These are phyloP conservation scores for Colletotrichum kahawae DNA, from an alignment of 2,329 filamentous ascomycete genomes.

Conservation along the genomic window DNA sequence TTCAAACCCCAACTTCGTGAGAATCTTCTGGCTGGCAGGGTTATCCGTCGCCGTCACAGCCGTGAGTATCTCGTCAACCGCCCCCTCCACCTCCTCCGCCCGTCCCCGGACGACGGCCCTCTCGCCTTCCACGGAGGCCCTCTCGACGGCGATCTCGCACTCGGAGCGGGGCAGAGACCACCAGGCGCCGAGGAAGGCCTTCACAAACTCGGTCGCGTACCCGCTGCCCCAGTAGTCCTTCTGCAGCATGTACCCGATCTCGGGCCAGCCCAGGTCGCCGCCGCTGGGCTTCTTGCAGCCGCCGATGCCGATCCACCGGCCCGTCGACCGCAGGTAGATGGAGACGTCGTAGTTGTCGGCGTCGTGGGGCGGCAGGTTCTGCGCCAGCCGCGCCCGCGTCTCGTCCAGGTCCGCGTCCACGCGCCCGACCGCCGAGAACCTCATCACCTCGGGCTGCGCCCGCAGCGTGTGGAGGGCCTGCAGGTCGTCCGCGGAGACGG, in stretches of 20 bases:
- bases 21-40: slow-evolving; percentile 56
- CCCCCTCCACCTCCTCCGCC: slow-evolving; percentile 23
- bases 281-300: slow-evolving; percentile 44
- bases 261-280: slow-evolving; percentile 57
- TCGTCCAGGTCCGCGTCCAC: slow-evolving; percentile 49
- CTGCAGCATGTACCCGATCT: slow-evolving; percentile 62
- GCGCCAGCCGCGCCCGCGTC: slow-evolving; percentile 44
- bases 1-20: slow-evolving; percentile 61
- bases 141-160: slow-evolving; percentile 48
- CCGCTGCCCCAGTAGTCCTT: slow-evolving; percentile 60
- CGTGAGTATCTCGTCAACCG: slow-evolving; percentile 42
- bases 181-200: slow-evolving; percentile 50
- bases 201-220: slow-evolving; percentile 61
- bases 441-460: slow-evolving; percentile 66
- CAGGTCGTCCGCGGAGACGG: slow-evolving; percentile 54
- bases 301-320: slow-evolving; percentile 57
- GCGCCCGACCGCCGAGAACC: slow-evolving; percentile 51
- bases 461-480: slow-evolving; percentile 57
- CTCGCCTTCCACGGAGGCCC: slow-evolving; percentile 33
- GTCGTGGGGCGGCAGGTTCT: slow-evolving; percentile 55
- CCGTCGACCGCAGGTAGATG: slow-evolving; percentile 51
- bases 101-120: background rate
- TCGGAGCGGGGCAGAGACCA: slow-evolving; percentile 53
- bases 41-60: slow-evolving; percentile 57
- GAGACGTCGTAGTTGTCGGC: slow-evolving; percentile 60